phyloP scores from a whole-genome alignment of 2,329 filamentous ascomycete genomes.

The Cephalotrichum gorgonifer region DNA sequence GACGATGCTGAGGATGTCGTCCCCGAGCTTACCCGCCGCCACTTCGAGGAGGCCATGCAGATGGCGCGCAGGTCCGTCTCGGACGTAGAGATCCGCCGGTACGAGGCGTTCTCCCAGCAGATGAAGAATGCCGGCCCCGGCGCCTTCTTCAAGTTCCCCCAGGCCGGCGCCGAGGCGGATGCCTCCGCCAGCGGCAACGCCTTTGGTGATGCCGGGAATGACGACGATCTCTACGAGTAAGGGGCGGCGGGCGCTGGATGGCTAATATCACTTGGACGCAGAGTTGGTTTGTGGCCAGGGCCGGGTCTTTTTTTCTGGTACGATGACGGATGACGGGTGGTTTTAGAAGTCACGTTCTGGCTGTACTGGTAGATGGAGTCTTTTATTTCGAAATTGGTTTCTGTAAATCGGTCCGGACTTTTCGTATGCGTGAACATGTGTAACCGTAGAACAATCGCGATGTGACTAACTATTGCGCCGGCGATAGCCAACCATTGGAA shows the following conservation, averaged over 20 bases:
- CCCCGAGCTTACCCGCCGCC: conserved; percentile 86
- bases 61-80: conserved; percentile 86
- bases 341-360: background rate
- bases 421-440: background rate
- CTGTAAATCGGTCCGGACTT: background rate
- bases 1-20: conserved; percentile 86
- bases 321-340: background rate
- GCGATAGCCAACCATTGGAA: background rate
- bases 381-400: background rate
- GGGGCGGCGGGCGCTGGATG: background rate
- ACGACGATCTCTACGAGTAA: conserved; percentile 85
- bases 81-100: conserved; percentile 94
- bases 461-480: background rate
- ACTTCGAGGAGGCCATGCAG: conserved; percentile 99
- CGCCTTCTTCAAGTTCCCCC: conserved; percentile 96
- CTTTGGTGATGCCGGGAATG: conserved; percentile 81
- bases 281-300: background rate
- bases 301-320: background rate
- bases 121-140: conserved; percentile 98
- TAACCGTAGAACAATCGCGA: background rate
- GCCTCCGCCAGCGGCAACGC: conserved; percentile 47
- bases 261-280: conserved; percentile 1
- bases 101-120: conserved; percentile 96
- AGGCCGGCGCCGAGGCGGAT: conserved; percentile 44
- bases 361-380: conserved; percentile 1